These are phyloP conservation scores for Echinosophora koreensis DNA, from an alignment of 306 rosid genomes.

Conservation along the genomic window DNA sequence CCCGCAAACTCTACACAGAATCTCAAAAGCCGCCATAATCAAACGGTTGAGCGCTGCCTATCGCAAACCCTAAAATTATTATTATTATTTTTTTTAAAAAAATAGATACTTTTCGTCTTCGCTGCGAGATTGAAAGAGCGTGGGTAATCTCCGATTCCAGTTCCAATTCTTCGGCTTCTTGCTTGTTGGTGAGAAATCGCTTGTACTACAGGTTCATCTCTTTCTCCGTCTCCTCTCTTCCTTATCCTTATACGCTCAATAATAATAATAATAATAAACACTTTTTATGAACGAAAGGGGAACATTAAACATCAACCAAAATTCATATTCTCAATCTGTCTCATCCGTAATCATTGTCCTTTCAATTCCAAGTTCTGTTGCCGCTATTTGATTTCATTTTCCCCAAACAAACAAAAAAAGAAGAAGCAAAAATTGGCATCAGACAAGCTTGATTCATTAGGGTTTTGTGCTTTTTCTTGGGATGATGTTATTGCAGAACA, in stretches of 20 bases:
- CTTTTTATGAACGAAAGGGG: not conserved
- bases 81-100: no score
- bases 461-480: not conserved
- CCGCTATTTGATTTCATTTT: not conserved
- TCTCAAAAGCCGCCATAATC: no score
- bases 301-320: not conserved
- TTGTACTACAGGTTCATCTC: not conserved
- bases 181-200: not conserved
- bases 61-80: no score
- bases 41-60: no score
- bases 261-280: no score
- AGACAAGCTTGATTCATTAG: not conserved
- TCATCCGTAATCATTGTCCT: not conserved
- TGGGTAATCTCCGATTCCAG: not conserved
- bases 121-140: no score
- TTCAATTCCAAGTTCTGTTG: not conserved
- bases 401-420: not conserved
- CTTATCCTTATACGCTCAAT: not conserved
- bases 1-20: no score
- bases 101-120: no score
- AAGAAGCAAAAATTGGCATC: not conserved
- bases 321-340: not conserved
- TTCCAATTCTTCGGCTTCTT: not conserved
- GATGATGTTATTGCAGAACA: constrained; percentile 26
- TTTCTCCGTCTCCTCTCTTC: not conserved